Conservation (phyloP, 345 rosid genomes). For the Moringa oleifera region DNA sequence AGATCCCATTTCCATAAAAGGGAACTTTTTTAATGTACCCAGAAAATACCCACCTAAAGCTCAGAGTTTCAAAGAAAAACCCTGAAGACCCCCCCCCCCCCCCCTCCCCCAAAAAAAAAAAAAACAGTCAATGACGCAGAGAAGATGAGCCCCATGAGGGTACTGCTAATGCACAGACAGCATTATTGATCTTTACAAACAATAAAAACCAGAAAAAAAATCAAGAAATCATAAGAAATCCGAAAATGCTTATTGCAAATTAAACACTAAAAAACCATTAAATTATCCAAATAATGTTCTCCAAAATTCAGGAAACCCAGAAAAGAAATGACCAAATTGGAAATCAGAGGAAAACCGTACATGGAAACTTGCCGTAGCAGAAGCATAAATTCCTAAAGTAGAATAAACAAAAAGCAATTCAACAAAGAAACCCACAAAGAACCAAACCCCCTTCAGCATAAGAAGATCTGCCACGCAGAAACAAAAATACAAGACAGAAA, state of each 20-base stretch:
- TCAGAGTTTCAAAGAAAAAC: constrained; percentile 36
- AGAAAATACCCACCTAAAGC: constrained; percentile 48
- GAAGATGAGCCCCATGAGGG: constrained; percentile 33
- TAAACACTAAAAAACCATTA: no score
- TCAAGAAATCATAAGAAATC: neutral
- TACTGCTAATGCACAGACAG: constrained; percentile 22
- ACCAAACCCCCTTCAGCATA: no score
- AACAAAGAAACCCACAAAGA: no score
- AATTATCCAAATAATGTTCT: neutral
- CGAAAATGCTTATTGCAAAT: neutral
- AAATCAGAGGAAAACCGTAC: constrained; percentile 18
- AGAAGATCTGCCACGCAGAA: no score
- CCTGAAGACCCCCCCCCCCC: constrained; percentile 25
- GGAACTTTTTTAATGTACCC: constrained; percentile 45
- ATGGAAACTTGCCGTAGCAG: constrained; percentile 9
- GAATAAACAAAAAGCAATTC: constrained; percentile 1
- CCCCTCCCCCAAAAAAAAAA: constrained; percentile 15
- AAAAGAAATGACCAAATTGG: constrained; percentile 14
- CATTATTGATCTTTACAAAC: constrained; percentile 16
- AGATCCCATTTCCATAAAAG: constrained; percentile 60
- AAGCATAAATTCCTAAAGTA: constrained; percentile 15
- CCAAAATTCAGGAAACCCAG: constrained; percentile 11
- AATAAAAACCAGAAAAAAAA: neutral
- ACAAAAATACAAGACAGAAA: no score
- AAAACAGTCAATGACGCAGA: constrained; percentile 36